These are phyloP conservation scores for Barbarea vulgaris DNA, from an alignment of 345 rosid genomes.

Conservation along the genomic window DNA sequence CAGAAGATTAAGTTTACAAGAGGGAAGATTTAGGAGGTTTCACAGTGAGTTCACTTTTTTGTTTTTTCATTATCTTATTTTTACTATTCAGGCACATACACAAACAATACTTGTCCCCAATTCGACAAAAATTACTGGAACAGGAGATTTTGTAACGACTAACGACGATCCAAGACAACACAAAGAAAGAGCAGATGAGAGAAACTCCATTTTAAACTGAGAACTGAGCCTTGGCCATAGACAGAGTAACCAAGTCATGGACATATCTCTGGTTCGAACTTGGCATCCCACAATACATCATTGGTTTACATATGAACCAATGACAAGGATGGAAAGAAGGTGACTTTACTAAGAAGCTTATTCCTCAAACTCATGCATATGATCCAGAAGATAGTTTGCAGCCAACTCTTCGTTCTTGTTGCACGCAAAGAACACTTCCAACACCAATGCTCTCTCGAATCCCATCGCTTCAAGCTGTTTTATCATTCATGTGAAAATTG, in stretches of 20 bases:
- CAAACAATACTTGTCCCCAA: background rate
- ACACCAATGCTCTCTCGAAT: conserved; percentile 69
- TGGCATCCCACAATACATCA: conserved; percentile 24
- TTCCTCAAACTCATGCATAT: conserved; percentile 84
- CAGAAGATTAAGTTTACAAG: background rate
- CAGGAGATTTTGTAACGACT: conserved; percentile 4
- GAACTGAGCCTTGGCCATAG: conserved; percentile 19
- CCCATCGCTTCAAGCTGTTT: conserved; percentile 92
- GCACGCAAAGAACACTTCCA: conserved; percentile 93
- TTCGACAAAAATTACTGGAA: conserved; percentile 20
- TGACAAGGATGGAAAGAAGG: background rate
- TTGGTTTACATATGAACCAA: conserved; percentile 24
- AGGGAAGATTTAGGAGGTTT: background rate
- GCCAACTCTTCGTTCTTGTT: conserved; percentile 94
- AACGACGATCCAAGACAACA: conserved; percentile 22
- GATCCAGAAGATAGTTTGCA: conserved; percentile 90
- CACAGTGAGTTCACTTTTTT: background rate
- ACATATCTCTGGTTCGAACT: conserved; percentile 20
- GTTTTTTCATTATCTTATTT: background rate
- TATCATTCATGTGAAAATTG: background rate
- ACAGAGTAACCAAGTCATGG: conserved; percentile 12
- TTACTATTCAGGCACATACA: background rate
- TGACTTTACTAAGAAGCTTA: conserved; percentile 37
- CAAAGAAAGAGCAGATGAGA: conserved; percentile 4
- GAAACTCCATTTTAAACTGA: conserved; percentile 11